Evolutionary conservation across 1,284 basidiomycete species (phyloP).

Genomic region (Sanghuangporus baumii): DNA sequence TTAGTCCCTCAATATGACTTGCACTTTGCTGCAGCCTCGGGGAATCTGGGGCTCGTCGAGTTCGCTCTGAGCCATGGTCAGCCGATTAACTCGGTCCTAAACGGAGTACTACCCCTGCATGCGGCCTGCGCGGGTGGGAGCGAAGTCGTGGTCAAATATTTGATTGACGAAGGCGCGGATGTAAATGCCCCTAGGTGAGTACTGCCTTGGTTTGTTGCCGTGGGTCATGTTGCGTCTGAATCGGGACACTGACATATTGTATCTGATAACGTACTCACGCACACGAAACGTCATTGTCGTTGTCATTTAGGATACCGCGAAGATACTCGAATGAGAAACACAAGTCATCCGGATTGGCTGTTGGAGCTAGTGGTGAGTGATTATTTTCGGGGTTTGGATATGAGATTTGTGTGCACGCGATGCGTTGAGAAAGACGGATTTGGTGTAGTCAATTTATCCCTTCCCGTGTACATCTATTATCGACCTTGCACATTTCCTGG

Average conservation of each 20-base stretch:
- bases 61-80: constrained; percentile 90
- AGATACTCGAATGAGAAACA: constrained; percentile 17
- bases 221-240: neutral
- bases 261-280: neutral
- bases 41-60: constrained; percentile 82
- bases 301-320: constrained; percentile 10
- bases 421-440: neutral
- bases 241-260: neutral
- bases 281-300: neutral
- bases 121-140: constrained; percentile 86
- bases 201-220: too few relatives aligned
- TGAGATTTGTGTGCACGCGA: neutral
- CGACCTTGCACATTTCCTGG: neutral
- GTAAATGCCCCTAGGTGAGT: constrained; percentile 81
- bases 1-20: constrained; percentile 82
- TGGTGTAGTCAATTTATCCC: neutral
- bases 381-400: neutral
- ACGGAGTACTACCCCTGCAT: constrained; percentile 88
- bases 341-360: constrained; percentile 13
- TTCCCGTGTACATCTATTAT: neutral
- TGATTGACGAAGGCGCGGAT: constrained; percentile 89
- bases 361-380: constrained; percentile 17
- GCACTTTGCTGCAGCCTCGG: constrained; percentile 84
- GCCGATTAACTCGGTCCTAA: constrained; percentile 87
- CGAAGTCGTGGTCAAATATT: constrained; percentile 75